These are phyloP conservation scores for Hericium alpestre DNA, from an alignment of 768 basidiomycete species.

Conservation along the genomic window DNA sequence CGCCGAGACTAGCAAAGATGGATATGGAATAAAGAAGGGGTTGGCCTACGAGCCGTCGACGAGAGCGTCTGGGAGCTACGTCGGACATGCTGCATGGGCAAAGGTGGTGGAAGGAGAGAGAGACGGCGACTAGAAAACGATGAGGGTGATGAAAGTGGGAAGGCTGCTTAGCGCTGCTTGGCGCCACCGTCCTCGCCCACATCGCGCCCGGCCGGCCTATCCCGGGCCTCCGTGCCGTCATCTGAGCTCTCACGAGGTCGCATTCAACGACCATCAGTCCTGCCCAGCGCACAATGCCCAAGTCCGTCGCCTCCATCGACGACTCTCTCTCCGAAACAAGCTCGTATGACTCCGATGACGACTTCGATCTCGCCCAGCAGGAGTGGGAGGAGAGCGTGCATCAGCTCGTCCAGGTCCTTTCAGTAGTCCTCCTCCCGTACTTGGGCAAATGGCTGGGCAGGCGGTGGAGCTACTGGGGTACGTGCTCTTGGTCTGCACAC, in stretches of 20 bases:
- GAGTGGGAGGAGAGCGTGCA: conserved; percentile 90
- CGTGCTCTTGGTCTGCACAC: conserved; percentile 19
- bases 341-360: conserved; percentile 53
- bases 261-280: neutral
- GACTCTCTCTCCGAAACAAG: conserved; percentile 32
- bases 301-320: conserved; percentile 53
- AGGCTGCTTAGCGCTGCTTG: neutral
- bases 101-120: conserved; percentile 3
- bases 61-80: conserved; percentile 17
- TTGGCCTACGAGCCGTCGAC: conserved; percentile 61
- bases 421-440: conserved; percentile 74
- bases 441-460: conserved; percentile 84
- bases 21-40: conserved; percentile 72
- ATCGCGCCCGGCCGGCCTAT: neutral
- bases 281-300: conserved; percentile 36
- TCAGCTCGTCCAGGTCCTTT: conserved; percentile 73
- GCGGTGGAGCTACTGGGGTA: conserved; percentile 79
- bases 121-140: conserved; percentile 2
- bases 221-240: neutral
- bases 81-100: conserved; percentile 46
- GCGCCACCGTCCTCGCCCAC: neutral
- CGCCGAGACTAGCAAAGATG: conserved; percentile 72
- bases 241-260: neutral
- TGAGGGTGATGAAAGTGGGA: conserved; percentile 4
- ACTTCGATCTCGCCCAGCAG: conserved; percentile 66